Evolutionary conservation across 2,329 filamentous ascomycete genomes (phyloP).

Genomic region (Ascosphaera apis): DNA sequence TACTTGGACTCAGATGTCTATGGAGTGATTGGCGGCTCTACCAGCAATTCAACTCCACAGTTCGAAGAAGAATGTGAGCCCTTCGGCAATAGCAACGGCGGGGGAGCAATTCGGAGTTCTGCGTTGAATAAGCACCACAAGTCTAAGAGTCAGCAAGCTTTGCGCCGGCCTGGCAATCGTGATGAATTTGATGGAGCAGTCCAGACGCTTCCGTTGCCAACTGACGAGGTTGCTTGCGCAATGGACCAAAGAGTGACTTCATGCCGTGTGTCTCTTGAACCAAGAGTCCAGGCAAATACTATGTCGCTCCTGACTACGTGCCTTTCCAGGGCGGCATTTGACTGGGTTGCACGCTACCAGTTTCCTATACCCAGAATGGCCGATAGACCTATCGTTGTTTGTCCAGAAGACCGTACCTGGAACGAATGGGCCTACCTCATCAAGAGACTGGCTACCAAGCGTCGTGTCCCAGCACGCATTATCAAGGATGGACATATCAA

Average conservation of each 20-base stretch:
- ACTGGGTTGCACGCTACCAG: conserved; percentile 78
- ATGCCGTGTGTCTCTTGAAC: conserved; percentile 58
- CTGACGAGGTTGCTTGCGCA: conserved; percentile 46
- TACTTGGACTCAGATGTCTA: too few relatives aligned
- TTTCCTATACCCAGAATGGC: conserved; percentile 68
- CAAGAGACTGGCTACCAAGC: conserved; percentile 65
- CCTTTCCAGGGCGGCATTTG: conserved; percentile 64
- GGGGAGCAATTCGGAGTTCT: too few relatives aligned
- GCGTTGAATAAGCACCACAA: too few relatives aligned
- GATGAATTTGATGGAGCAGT: conserved; percentile 80
- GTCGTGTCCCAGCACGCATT: conserved; percentile 61
- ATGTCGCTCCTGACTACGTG: conserved; percentile 63
- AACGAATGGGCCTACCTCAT: conserved; percentile 79
- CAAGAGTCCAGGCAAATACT: conserved; percentile 67
- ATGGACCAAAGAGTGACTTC: conserved; percentile 63
- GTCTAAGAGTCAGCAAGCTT: too few relatives aligned
- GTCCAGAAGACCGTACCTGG: conserved; percentile 62
- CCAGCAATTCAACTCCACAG: too few relatives aligned
- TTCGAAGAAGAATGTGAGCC: too few relatives aligned
- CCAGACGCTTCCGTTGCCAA: conserved; percentile 53
- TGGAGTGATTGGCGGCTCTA: too few relatives aligned
- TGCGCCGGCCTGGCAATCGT: too few relatives aligned
- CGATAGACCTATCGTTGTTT: conserved; percentile 55
- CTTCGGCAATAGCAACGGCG: too few relatives aligned
- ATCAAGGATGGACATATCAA: conserved; percentile 81